Evolutionary conservation across 75 land plant genomes (phyloP).

Genomic region (Pinus tabuliformis): DNA sequence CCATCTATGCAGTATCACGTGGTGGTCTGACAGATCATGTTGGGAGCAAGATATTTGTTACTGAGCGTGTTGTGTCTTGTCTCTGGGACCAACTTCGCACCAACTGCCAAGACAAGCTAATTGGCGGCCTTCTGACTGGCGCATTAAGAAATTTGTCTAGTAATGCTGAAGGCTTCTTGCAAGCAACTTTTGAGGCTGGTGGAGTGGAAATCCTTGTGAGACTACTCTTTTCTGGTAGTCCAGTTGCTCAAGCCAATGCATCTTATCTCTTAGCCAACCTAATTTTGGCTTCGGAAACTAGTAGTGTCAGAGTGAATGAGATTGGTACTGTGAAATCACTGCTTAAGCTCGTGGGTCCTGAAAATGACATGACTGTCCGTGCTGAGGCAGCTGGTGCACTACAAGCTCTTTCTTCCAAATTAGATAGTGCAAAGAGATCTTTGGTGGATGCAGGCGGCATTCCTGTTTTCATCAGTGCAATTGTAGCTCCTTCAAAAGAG

Average conservation of each 20-base stretch:
- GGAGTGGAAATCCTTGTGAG: slow-evolving; percentile 36
- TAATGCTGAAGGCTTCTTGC: slow-evolving; percentile 49
- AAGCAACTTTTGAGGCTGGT: slow-evolving; percentile 37
- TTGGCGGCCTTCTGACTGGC: slow-evolving; percentile 41
- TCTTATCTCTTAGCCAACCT: slow-evolving; percentile 43
- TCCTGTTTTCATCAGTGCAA: slow-evolving; percentile 29
- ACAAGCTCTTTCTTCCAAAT: slow-evolving; percentile 24
- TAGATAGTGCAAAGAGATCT: slow-evolving; percentile 26
- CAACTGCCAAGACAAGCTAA: slow-evolving; percentile 21
- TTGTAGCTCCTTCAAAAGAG: slow-evolving; percentile 40
- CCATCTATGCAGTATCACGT: slow-evolving; percentile 38
- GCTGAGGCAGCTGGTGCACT: slow-evolving; percentile 55
- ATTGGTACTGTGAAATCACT: slow-evolving; percentile 29
- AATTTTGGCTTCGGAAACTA: slow-evolving; percentile 34
- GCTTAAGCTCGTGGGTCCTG: slow-evolving; percentile 27
- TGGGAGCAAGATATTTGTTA: slow-evolving; percentile 50
- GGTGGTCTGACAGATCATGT: slow-evolving; percentile 54
- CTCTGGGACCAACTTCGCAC: slow-evolving; percentile 45
- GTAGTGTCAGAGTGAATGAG: slow-evolving; percentile 22
- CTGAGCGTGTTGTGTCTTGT: slow-evolving; percentile 46
- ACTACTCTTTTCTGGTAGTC: slow-evolving; percentile 17
- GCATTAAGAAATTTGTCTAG: slow-evolving; percentile 40
- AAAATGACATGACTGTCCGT: slow-evolving; percentile 40
- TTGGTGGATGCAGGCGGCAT: slow-evolving; percentile 42
- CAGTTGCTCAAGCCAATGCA: slow-evolving; percentile 43